phyloP scores from a whole-genome alignment of 1,284 basidiomycete species.

The Pterulicium gracile region DNA sequence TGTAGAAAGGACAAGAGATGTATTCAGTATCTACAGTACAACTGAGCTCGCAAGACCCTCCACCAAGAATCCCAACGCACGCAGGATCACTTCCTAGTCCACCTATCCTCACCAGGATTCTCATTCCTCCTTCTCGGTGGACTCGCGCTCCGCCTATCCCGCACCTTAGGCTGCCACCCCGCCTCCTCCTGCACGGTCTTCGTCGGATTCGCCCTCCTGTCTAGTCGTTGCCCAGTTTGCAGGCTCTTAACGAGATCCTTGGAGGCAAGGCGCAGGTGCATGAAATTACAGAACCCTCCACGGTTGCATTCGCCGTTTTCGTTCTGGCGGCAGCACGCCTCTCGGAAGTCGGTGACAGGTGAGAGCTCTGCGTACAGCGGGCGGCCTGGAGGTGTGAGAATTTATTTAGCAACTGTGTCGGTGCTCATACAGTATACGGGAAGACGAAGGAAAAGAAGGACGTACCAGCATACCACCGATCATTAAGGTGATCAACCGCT shows the following conservation, averaged over 20 bases:
- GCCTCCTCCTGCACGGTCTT: conserved; percentile 54
- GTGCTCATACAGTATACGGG: no score
- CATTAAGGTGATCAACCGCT: conserved; percentile 89
- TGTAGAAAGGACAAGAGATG: no score
- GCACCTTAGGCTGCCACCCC: conserved; percentile 70
- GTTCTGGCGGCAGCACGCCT: conserved; percentile 97
- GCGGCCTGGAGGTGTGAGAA: conserved; percentile 56
- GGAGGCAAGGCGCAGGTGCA: conserved; percentile 88
- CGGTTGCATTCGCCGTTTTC: conserved; percentile 95
- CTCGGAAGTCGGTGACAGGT: conserved; percentile 97
- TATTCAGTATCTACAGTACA: no score
- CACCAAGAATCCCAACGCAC: no score
- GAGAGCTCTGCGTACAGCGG: conserved; percentile 98
- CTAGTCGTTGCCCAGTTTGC: conserved; percentile 74
- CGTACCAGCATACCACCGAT: conserved; percentile 95
- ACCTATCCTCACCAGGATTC: conserved; percentile 64
- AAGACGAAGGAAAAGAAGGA: conserved; percentile 10
- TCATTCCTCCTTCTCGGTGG: conserved; percentile 43
- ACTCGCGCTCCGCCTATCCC: conserved; percentile 65
- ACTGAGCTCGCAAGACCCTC: no score
- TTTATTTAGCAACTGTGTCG: no score
- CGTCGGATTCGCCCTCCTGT: conserved; percentile 62
- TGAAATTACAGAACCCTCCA: conserved; percentile 98
- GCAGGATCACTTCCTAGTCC: conserved; percentile 56
- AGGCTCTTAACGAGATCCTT: conserved; percentile 73